These are phyloP conservation scores for Diversispora epigaea DNA, from an alignment of 192 early-diverging fungal genomes.

Conservation along the genomic window DNA sequence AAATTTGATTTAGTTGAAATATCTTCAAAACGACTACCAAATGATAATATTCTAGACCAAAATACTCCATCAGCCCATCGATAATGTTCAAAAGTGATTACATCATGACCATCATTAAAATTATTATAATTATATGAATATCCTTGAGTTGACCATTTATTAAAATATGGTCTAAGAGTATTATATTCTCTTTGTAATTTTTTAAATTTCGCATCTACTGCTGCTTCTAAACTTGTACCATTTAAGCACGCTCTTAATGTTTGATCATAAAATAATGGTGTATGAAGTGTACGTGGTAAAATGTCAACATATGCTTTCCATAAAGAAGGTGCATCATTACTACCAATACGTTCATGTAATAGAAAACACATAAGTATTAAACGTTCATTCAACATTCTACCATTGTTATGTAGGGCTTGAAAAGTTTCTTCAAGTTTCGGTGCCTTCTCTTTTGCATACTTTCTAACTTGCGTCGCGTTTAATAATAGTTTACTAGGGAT, in stretches of 20 bases:
- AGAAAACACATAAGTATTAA: conserved; percentile 46
- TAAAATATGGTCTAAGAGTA: conserved; percentile 23
- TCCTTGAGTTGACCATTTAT: conserved; percentile 28
- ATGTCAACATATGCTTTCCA: conserved; percentile 59
- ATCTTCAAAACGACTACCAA: conserved; percentile 41
- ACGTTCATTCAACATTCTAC: conserved; percentile 36
- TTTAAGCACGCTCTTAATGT: conserved; percentile 45
- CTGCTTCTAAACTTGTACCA: conserved; percentile 54
- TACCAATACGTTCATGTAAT: conserved; percentile 36
- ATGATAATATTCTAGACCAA: conserved; percentile 67
- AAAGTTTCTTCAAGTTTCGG: conserved; percentile 18
- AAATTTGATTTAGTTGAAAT: conserved; percentile 2
- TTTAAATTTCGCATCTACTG: conserved; percentile 50
- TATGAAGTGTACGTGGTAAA: conserved; percentile 49
- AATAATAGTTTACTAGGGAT: conserved; percentile 3
- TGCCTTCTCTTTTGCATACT: conserved; percentile 31
- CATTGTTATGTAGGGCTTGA: neutral
- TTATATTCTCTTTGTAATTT: conserved; percentile 52
- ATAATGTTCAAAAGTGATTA: conserved; percentile 47
- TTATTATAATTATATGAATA: conserved; percentile 29
- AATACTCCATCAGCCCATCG: conserved; percentile 69
- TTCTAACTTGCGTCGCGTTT: conserved; percentile 8
- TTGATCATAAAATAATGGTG: conserved; percentile 36
- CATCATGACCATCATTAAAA: neutral
- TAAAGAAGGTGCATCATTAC: conserved; percentile 8